Conservation (phyloP, 345 rosid species). For the Luvunga scandens region DNA sequence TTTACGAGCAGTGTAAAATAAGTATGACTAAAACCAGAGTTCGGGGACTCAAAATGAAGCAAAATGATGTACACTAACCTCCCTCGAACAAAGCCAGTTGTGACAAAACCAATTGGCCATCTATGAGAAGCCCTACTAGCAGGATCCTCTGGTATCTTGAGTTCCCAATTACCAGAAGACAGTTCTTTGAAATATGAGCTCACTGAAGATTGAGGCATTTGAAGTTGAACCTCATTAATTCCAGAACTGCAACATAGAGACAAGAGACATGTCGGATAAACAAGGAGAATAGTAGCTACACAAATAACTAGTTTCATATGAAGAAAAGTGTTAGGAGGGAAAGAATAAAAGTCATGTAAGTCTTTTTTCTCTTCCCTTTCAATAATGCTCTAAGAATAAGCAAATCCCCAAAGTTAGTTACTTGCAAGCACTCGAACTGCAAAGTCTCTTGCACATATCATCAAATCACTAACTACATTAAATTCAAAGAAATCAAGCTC, state of each 20-base stretch:
- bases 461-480: neutral
- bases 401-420: neutral
- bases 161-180: slow-evolving; percentile 63
- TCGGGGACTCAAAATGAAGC: neutral
- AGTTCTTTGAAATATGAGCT: slow-evolving; percentile 66
- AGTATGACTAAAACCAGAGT: neutral
- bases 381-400: neutral
- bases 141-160: slow-evolving; percentile 50
- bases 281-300: too few relatives aligned
- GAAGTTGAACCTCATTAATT: slow-evolving; percentile 36
- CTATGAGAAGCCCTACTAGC: slow-evolving; percentile 41
- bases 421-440: neutral
- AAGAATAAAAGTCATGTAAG: too few relatives aligned
- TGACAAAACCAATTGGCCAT: slow-evolving; percentile 82
- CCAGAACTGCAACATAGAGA: slow-evolving; percentile 37
- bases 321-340: neutral
- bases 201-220: slow-evolving; percentile 51
- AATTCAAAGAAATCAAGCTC: neutral
- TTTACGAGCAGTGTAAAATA: neutral
- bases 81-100: slow-evolving; percentile 79
- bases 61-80: slow-evolving; percentile 43
- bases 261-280: neutral
- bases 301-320: neutral
- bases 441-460: neutral
- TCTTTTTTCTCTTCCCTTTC: neutral